Conservation (phyloP, 2,329 filamentous ascomycete genomes). For the Phialocephala subalpina region DNA sequence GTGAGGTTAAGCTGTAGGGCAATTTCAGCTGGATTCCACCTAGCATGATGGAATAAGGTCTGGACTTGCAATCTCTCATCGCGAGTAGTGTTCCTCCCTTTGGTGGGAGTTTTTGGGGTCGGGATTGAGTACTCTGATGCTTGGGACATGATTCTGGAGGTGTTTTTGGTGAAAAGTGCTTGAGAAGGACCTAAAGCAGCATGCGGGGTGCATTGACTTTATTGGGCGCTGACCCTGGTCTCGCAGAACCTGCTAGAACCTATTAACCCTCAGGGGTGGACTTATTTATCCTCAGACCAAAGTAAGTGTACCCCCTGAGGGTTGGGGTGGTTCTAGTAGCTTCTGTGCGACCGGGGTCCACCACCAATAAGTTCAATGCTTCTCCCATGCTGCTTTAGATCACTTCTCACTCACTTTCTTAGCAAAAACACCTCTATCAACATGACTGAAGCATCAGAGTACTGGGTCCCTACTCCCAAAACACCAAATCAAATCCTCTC, state of each 20-base stretch:
- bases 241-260: not conserved
- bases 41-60: constrained; percentile 25
- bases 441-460: not conserved
- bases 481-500: constrained; percentile 1
- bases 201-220: not conserved
- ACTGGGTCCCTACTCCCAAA: not conserved
- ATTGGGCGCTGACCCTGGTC: not conserved
- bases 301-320: too few relatives aligned
- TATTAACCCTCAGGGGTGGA: too few relatives aligned
- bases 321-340: not conserved
- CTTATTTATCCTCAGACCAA: too few relatives aligned
- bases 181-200: not conserved
- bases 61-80: constrained; percentile 24
- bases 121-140: not conserved
- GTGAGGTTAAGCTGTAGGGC: constrained; percentile 22
- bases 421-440: not conserved
- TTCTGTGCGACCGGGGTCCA: not conserved
- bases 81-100: constrained; percentile 13
- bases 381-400: not conserved
- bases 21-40: constrained; percentile 23
- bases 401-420: constrained; percentile 1
- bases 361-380: not conserved
- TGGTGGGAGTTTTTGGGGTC: not conserved
- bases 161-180: constrained; percentile 5
- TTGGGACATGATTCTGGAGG: not conserved